Conservation (phyloP, 1,284 basidiomycete genomes). For the Coniferiporia sulphurascens region DNA sequence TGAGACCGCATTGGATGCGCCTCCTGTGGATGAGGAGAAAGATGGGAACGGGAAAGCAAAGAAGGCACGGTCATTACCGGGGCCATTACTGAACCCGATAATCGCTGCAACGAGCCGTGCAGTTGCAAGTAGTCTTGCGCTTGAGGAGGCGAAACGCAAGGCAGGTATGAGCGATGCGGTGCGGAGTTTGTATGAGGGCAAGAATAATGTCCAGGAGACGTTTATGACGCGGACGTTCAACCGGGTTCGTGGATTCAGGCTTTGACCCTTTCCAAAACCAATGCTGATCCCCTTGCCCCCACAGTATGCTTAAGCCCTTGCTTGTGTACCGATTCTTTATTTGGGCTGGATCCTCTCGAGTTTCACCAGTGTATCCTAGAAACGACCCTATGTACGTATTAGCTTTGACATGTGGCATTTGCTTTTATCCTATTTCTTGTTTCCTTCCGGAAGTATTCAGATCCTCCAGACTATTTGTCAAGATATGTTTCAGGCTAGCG, state of each 20-base stretch:
- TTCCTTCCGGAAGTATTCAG: no score
- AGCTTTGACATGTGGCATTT: no score
- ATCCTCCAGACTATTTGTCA: no score
- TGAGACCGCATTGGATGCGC: slow-evolving; percentile 39
- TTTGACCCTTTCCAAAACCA: not conserved
- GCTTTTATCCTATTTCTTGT: no score
- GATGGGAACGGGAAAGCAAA: slow-evolving; percentile 61
- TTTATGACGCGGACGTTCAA: slow-evolving; percentile 85
- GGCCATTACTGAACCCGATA: slow-evolving; percentile 38
- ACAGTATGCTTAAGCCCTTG: not conserved
- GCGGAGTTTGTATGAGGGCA: slow-evolving; percentile 59
- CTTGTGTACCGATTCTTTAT: not conserved
- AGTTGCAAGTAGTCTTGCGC: slow-evolving; percentile 57
- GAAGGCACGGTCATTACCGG: slow-evolving; percentile 19
- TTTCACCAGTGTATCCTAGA: no score
- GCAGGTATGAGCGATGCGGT: slow-evolving; percentile 71
- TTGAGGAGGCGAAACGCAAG: slow-evolving; percentile 72
- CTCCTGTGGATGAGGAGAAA: slow-evolving; percentile 43
- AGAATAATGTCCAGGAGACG: slow-evolving; percentile 62
- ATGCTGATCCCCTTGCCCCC: not conserved
- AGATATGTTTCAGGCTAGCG: no score
- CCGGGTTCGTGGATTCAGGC: slow-evolving; percentile 46
- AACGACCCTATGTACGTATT: no score
- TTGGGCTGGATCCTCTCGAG: not conserved
- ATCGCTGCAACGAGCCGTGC: slow-evolving; percentile 56